Evolutionary conservation across 2,329 filamentous ascomycete genomes (phyloP), one percentile per base, ranked within the genome.

Genomic region (Ophiostoma ips): DNA sequence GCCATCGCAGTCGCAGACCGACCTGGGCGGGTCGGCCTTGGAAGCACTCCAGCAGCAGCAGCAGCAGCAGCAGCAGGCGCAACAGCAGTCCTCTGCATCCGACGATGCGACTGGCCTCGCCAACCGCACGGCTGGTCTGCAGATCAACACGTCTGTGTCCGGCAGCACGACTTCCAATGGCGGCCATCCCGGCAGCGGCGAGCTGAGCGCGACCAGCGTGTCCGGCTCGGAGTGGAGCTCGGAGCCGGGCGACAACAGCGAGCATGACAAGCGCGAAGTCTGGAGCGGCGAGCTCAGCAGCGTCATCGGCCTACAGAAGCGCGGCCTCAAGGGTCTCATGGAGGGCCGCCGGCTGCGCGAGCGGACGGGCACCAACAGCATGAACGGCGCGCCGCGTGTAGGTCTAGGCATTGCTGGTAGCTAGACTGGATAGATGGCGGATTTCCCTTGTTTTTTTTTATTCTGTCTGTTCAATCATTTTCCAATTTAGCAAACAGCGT

Each of bases 251-350:
- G 71, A 70, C 43, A 71, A 71, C 45, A 68, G 68, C 15, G 71
- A 75, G 53, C 66, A 65, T 56, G 67, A 66, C 58, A 57, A 66
- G 59, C 68, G 76, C 13, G 84, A 88, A 56, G 71, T 90, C 0
- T 98, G 92, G 90, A 70, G 76, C 59, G 81, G 83, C 52, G 78
- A 94, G 68, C 65, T 90, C 33, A 89, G 85, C 68, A 87, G 87
- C 46, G 90, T 96, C 3, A 94, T 98, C 57, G 92, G 92, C 0
- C 64, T 98, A 56, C 92, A 98, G 70, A 98, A 98, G 70, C 76
- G 92, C 49, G 92, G 92, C 0, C 65, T 98, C 34, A 75, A 90
- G 52, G 92, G 92, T 0, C 65, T 98, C 57, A 96, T 98, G 92
- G 92, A 96, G 65, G 90, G 90, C 3, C 72, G 90, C 41, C 75